Evolutionary conservation across 2,329 filamentous ascomycete species (phyloP).

Genomic region (Talaromyces atroroseus): DNA sequence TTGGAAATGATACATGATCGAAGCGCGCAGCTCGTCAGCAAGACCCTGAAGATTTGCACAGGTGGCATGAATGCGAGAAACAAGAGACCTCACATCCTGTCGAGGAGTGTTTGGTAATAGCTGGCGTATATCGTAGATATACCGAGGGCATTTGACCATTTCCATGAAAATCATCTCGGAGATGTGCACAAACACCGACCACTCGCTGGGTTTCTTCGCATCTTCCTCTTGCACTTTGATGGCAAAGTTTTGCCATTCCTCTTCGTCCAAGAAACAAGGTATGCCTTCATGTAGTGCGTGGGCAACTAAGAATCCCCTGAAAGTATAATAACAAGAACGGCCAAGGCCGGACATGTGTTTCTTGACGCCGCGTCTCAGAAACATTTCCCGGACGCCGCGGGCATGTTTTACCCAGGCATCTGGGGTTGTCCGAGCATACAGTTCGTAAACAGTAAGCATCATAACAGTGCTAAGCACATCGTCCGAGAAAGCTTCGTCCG

Average conservation of each 20-base stretch:
- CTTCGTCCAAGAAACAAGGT: conserved; percentile 30
- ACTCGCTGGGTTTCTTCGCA: conserved; percentile 14
- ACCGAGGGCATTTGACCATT: conserved; percentile 24
- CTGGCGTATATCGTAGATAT: conserved; percentile 15
- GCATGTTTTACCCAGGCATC: conserved; percentile 35
- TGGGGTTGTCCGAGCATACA: conserved; percentile 31
- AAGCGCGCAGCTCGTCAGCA: conserved; percentile 6
- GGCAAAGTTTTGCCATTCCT: conserved; percentile 29
- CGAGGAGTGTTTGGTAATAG: conserved; percentile 4
- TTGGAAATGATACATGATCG: conserved; percentile 14
- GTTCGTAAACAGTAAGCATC: conserved; percentile 32
- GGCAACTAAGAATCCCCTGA: conserved; percentile 31
- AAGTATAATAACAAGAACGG: conserved; percentile 30
- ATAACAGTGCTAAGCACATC: conserved; percentile 32
- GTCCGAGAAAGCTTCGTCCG: conserved; percentile 25
- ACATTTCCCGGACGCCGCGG: conserved; percentile 28
- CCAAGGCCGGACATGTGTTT: conserved; percentile 31
- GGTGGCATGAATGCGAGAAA: conserved; percentile 7
- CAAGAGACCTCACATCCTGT: conserved; percentile 1
- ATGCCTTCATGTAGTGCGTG: conserved; percentile 28
- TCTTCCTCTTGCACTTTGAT: conserved; percentile 12
- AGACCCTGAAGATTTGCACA: conserved; percentile 7
- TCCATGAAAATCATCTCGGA: conserved; percentile 26
- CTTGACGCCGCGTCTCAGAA: conserved; percentile 29
- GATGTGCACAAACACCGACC: conserved; percentile 27